Conservation (phyloP, 1,284 basidiomycete genomes). For the Vanrija sp. region DNA sequence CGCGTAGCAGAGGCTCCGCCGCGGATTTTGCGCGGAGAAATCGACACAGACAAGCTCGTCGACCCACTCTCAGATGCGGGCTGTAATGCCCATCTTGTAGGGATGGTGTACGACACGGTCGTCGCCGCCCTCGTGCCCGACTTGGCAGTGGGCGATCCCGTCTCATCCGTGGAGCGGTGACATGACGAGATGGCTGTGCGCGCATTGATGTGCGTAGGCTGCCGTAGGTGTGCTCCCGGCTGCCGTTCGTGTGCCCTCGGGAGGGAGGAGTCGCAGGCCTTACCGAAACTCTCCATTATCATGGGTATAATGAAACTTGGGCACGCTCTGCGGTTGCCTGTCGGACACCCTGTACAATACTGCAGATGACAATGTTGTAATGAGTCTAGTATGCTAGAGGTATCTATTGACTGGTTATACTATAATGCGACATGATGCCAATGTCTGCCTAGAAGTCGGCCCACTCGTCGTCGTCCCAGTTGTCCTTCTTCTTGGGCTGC, state of each 20-base stretch:
- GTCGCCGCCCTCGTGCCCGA: slow-evolving; percentile 32
- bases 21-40: background rate
- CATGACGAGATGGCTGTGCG: no score
- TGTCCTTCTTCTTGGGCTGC: slow-evolving; percentile 26
- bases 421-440: no score
- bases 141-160: slow-evolving; percentile 8
- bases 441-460: slow-evolving; percentile 32
- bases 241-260: no score
- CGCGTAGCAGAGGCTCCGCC: background rate
- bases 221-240: no score
- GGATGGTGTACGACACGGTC: slow-evolving; percentile 30
- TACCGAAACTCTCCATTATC: no score
- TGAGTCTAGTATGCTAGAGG: slow-evolving; percentile 4
- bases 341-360: no score
- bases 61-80: slow-evolving; percentile 29
- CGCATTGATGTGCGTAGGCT: no score
- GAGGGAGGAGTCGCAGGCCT: no score
- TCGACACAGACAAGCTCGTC: slow-evolving; percentile 7
- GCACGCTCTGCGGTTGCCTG: no score
- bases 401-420: no score
- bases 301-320: no score
- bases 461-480: slow-evolving; percentile 42
- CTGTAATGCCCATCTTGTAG: slow-evolving; percentile 43
- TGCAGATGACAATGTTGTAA: slow-evolving; percentile 3
- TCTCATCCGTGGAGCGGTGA: no score